Conservation (phyloP, 106 monocot species). For the Dendrobium chrysotoxum region DNA sequence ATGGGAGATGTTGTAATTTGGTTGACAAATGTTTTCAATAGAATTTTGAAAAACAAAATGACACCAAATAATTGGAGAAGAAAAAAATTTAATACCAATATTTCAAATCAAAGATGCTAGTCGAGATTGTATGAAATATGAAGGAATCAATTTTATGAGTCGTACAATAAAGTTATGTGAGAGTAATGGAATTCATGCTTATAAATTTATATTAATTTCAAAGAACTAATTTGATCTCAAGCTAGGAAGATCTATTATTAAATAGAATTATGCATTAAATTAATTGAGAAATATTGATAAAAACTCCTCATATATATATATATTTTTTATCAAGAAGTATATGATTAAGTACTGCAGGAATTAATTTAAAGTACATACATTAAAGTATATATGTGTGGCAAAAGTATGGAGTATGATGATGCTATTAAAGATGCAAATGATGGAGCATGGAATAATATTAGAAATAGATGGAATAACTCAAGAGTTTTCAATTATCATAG, state of each 20-base stretch:
- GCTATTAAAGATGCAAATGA: not conserved
- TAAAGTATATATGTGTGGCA: too few species aligned
- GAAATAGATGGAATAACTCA: not conserved
- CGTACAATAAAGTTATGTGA: not conserved
- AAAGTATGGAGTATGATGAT: not conserved
- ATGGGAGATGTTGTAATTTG: not conserved
- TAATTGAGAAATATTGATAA: not conserved
- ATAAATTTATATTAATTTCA: not conserved
- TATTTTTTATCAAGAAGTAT: not conserved
- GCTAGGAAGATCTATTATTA: not conserved
- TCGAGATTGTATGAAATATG: not conserved
- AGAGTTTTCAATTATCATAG: not conserved
- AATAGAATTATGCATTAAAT: not conserved
- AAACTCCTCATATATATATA: not conserved
- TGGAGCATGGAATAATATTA: not conserved
- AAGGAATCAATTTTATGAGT: not conserved
- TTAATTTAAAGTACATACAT: not conserved
- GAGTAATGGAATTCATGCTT: not conserved
- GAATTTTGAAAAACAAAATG: not conserved
- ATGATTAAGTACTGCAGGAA: not conserved
- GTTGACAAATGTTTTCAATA: not conserved
- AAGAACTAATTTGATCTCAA: not conserved
- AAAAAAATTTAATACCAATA: not conserved
- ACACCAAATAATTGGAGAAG: not conserved
- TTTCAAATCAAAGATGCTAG: not conserved